phyloP scores from a whole-genome alignment of 768 basidiomycete species.

The Naganishia friedmannii region DNA sequence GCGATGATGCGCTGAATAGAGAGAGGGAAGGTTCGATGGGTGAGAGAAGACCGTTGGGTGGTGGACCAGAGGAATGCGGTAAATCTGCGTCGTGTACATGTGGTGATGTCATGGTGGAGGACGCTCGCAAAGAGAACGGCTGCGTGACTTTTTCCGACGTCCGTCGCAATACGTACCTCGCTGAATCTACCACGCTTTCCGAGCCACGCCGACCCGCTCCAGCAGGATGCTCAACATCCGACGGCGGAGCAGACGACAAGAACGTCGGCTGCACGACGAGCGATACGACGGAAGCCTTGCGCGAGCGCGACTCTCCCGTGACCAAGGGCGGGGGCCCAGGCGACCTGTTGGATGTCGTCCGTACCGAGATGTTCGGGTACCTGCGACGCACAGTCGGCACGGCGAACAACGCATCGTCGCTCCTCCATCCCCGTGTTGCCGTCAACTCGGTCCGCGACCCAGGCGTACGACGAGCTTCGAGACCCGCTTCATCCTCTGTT shows the following conservation, averaged over 20 bases:
- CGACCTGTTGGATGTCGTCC: not conserved
- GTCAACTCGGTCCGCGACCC: constrained; percentile 7
- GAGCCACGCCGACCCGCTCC: constrained; percentile 6
- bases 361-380: constrained; percentile 1
- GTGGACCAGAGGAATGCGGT: not conserved
- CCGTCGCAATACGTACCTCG: not conserved
- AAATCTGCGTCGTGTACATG: not conserved
- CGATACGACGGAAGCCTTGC: not conserved
- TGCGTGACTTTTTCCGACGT: constrained; percentile 19
- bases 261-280: not conserved
- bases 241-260: constrained; percentile 14
- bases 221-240: not conserved
- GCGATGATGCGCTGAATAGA: constrained; percentile 12
- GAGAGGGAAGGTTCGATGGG: constrained; percentile 3
- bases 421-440: constrained; percentile 27
- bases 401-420: constrained; percentile 30
- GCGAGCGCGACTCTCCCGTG: not conserved
- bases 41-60: constrained; percentile 6
- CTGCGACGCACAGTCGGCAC: constrained; percentile 21
- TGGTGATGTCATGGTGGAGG: not conserved
- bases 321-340: not conserved
- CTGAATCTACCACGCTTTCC: constrained; percentile 17
- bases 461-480: not conserved
- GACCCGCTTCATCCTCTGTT: constrained; percentile 20
- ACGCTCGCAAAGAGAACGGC: not conserved